Evolutionary conservation across 352 stramenopile genomes (phyloP), one percentile per base, ranked within the genome.

Genomic region (Globisporangium nagaii): DNA sequence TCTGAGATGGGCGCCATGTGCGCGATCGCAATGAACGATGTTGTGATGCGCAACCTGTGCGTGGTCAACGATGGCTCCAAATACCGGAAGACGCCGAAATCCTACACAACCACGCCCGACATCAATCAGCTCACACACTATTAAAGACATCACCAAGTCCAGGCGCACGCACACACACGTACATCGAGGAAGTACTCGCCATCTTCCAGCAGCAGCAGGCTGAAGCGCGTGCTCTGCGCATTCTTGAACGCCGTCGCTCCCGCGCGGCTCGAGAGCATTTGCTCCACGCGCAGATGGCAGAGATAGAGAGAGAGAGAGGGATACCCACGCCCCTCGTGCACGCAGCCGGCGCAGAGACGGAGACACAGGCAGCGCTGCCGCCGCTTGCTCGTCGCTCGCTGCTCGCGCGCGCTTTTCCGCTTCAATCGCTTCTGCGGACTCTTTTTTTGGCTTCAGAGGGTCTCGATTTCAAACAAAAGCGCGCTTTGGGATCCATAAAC

Each of bases 181-280:
- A 42, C 36, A 42, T 42, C 36, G 36, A 42, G 36, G n/a, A 96
- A 96, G 60, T 81, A 90, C 69, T 98, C 91, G 50, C 89, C 90
- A 60, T 97, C 86, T 47, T 97, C 90, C 12, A 98, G 74, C 52
- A 96, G 63, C 37, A 97, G 64, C 32, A 97, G 69, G 35, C 84
- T 95, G 70, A 98, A 98, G 44, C 91, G 79, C 27, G 62, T 53
- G 17, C 66, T 78, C 60, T 75, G 66, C 7, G 52, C 52, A 19
- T 73, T 78, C 58, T 74, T 78, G 49, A 52, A n/a, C 25, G 48
- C 15, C 20, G 47, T 19, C 22, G 22, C n/a, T 17, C 35, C 12
- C 30, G 47, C 32, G 24, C 32, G 28, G 31, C 22, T 53, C 20
- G 47, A 25, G 32, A 19, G 20, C 47, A 53, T 53, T n/a, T n/a